Percentiles rank a stretch among this genome's conserved stretches.
These are phyloP conservation scores for Pseudocercospora pini-densiflorae DNA, from an alignment of 2,329 filamentous ascomycete genomes.

Conservation along the genomic window DNA sequence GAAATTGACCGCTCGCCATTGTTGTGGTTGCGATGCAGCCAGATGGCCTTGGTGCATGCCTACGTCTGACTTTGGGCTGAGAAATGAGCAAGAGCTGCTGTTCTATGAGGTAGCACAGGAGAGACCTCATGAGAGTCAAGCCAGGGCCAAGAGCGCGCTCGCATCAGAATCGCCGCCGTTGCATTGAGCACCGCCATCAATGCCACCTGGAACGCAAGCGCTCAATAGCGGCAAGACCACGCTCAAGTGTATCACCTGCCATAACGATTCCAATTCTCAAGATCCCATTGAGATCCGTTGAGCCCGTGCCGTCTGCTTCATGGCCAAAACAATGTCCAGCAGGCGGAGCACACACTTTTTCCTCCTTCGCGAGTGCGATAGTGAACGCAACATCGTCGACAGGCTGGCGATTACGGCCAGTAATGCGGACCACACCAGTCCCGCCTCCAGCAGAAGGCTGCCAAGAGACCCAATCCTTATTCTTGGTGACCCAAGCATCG, in stretches of 20 bases:
- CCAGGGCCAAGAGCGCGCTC: too few species aligned
- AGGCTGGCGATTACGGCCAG: background rate
- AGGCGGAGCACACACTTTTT: conserved; percentile 13
- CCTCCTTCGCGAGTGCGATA: conserved; percentile 9
- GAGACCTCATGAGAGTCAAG: too few species aligned
- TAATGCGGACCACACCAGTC: background rate
- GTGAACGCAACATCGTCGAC: conserved; percentile 14
- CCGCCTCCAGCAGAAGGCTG: background rate
- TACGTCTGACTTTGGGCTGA: too few species aligned
- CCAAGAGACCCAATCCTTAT: background rate
- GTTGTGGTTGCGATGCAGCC: too few species aligned
- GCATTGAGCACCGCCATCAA: too few species aligned
- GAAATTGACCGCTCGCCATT: too few species aligned
- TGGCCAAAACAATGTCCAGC: conserved; percentile 13
- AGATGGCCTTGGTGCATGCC: too few species aligned
- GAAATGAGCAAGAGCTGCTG: too few species aligned
- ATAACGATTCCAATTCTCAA: conserved; percentile 15
- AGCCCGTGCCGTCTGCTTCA: conserved; percentile 11
- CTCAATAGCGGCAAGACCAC: too few species aligned
- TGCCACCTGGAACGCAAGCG: too few species aligned
- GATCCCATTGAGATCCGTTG: conserved; percentile 10
- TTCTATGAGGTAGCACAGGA: too few species aligned
- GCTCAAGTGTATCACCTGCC: background rate
- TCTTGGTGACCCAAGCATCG: background rate
- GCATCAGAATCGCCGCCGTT: too few species aligned